phyloP scores from a whole-genome alignment of 2,329 filamentous ascomycete species.

The Verticillium zaregamsianum region DNA sequence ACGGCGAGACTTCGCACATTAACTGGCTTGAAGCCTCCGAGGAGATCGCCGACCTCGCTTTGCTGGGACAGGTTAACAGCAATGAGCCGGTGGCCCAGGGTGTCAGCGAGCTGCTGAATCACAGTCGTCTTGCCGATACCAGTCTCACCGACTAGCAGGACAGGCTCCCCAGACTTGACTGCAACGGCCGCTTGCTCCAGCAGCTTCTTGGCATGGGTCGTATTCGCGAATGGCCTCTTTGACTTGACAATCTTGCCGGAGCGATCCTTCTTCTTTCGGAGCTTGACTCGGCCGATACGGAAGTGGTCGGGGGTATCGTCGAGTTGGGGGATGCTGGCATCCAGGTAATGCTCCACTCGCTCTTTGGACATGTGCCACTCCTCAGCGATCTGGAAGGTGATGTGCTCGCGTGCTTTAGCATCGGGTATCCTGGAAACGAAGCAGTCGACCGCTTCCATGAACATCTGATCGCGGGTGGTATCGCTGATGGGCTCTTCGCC shows the following conservation, averaged over 20 bases:
- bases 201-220: slow-evolving; percentile 75
- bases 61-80: slow-evolving; percentile 97
- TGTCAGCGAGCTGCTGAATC: slow-evolving; percentile 84
- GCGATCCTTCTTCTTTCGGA: slow-evolving; percentile 53
- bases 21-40: slow-evolving; percentile 95
- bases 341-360: slow-evolving; percentile 72
- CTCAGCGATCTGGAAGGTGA: slow-evolving; percentile 72
- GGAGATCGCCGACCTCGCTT: slow-evolving; percentile 90
- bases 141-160: slow-evolving; percentile 95
- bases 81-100: slow-evolving; percentile 79
- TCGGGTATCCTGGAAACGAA: slow-evolving; percentile 80
- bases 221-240: slow-evolving; percentile 77
- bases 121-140: slow-evolving; percentile 98
- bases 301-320: slow-evolving; percentile 56
- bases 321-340: slow-evolving; percentile 66
- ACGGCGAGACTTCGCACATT: slow-evolving; percentile 84
- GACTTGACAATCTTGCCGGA: slow-evolving; percentile 45
- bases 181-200: slow-evolving; percentile 86
- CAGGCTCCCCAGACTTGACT: slow-evolving; percentile 78
- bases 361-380: slow-evolving; percentile 84
- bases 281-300: slow-evolving; percentile 60
- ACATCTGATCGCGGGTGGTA: slow-evolving; percentile 73
- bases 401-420: slow-evolving; percentile 49
- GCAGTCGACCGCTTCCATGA: slow-evolving; percentile 89
- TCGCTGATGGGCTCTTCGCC: slow-evolving; percentile 70